A percentile compares a stretch with the other conserved stretches of the same genome.
Conservation (phyloP, 2,329 filamentous ascomycete species). For the Rhynchosporium agropyri region DNA sequence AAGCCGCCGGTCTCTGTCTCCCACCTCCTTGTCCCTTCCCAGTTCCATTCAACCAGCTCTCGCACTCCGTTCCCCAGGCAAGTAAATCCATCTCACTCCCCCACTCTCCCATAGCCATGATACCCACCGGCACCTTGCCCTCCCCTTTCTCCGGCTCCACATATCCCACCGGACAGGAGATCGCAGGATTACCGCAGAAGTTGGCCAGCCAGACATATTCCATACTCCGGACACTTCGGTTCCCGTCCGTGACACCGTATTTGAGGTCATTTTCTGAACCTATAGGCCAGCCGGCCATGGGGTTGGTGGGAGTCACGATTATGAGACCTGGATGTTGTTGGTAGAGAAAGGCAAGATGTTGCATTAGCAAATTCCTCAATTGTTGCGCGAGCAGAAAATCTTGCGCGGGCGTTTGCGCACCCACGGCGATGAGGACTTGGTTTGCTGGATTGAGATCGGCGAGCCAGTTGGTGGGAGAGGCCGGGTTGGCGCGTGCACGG, state of each 20-base stretch:
- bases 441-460: conserved; percentile 65
- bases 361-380: conserved; percentile 76
- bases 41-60: conserved; percentile 54
- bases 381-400: conserved; percentile 76
- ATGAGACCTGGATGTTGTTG: conserved; percentile 72
- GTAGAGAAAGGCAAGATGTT: conserved; percentile 73
- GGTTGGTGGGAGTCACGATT: conserved; percentile 77
- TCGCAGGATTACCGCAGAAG: conserved; percentile 74
- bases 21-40: conserved; percentile 49
- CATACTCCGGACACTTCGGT: conserved; percentile 76
- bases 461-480: conserved; percentile 47
- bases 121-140: conserved; percentile 61
- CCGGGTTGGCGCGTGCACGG: conserved; percentile 43
- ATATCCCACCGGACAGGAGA: conserved; percentile 77
- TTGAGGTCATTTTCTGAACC: conserved; percentile 58
- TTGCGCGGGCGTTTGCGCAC: conserved; percentile 61
- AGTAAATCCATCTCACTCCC: conserved; percentile 65
- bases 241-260: conserved; percentile 77
- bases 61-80: conserved; percentile 59
- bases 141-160: conserved; percentile 47
- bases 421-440: conserved; percentile 68
- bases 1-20: conserved; percentile 54
- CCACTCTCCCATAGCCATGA: conserved; percentile 69
- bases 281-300: conserved; percentile 71
- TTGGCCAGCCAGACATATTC: conserved; percentile 86